These are phyloP conservation scores for Penicillium sp. DNA, from an alignment of 2,329 filamentous ascomycete genomes.

Conservation along the genomic window DNA sequence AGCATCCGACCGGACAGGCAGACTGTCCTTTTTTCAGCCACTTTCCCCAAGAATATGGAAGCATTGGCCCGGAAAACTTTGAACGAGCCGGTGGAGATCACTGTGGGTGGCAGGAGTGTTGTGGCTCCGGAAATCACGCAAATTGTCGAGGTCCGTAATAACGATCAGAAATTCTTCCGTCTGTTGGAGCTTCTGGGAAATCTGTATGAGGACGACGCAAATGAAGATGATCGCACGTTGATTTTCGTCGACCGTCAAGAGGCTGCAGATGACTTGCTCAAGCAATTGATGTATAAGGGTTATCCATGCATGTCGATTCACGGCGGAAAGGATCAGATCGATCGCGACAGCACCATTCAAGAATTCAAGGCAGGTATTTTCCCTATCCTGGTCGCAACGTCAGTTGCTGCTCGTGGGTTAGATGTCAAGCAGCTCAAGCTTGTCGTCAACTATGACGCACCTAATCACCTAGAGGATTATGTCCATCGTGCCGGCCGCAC, in stretches of 20 bases:
- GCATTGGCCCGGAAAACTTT: conserved; percentile 85
- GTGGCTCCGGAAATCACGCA: conserved; percentile 77
- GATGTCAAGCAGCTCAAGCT: conserved; percentile 96
- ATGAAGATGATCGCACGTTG: conserved; percentile 84
- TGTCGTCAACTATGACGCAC: conserved; percentile 92
- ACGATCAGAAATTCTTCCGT: conserved; percentile 78
- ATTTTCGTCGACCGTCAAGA: conserved; percentile 94
- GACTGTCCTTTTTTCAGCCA: conserved; percentile 93
- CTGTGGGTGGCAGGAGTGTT: conserved; percentile 78
- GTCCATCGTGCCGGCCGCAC: conserved; percentile 93
- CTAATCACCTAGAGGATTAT: conserved; percentile 94
- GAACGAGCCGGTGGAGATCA: conserved; percentile 82
- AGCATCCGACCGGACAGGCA: conserved; percentile 91
- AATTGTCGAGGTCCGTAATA: conserved; percentile 80
- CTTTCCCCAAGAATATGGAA: conserved; percentile 92
- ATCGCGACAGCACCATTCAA: conserved; percentile 85
- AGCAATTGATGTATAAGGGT: conserved; percentile 75
- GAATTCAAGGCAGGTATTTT: conserved; percentile 92
- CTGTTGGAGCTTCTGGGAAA: conserved; percentile 84
- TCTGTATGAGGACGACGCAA: conserved; percentile 67
- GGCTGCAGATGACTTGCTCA: conserved; percentile 75
- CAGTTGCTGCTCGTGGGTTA: conserved; percentile 88
- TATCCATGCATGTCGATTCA: conserved; percentile 94
- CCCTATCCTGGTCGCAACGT: conserved; percentile 89
- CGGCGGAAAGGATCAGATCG: conserved; percentile 88